A percentile compares a stretch with the other conserved stretches of the same genome.
Conservation (phyloP, 2,329 filamentous ascomycete genomes). For the Paracoccidioides lutzii region DNA sequence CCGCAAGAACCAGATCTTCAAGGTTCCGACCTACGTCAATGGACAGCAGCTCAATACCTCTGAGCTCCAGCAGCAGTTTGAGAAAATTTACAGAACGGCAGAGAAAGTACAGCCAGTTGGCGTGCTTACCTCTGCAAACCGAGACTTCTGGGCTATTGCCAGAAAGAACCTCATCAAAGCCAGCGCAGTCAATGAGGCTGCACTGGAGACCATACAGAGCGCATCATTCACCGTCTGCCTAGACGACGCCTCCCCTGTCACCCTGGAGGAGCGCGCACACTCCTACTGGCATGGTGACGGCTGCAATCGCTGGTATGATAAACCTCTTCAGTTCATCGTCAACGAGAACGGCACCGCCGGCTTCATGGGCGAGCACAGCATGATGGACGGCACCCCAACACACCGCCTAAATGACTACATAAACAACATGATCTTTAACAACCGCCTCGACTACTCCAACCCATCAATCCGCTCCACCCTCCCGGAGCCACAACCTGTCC, state of each 20-base stretch:
- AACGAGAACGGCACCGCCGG: constrained; percentile 96
- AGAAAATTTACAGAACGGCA: constrained; percentile 66
- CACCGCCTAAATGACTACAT: constrained; percentile 92
- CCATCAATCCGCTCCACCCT: constrained; percentile 66
- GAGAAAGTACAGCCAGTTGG: constrained; percentile 64
- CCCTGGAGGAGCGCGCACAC: constrained; percentile 85
- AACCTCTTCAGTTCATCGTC: constrained; percentile 93
- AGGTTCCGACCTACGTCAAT: constrained; percentile 66
- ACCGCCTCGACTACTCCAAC: constrained; percentile 82
- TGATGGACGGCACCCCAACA: constrained; percentile 99
- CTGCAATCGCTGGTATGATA: constrained; percentile 93
- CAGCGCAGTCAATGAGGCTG: constrained; percentile 63
- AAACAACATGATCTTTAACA: constrained; percentile 81
- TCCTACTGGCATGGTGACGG: constrained; percentile 99
- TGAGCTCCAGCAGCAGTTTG: constrained; percentile 85
- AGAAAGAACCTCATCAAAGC: constrained; percentile 62
- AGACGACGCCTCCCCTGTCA: constrained; percentile 81
- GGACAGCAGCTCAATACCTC: constrained; percentile 76
- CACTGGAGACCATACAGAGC: constrained; percentile 72
- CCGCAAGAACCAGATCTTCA: constrained; percentile 97
- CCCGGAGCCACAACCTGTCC: constrained; percentile 63
- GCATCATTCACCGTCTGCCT: constrained; percentile 86
- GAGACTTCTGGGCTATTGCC: constrained; percentile 82
- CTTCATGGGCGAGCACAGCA: constrained; percentile 97
- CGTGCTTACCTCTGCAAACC: constrained; percentile 77